phyloP scores from a whole-genome alignment of 2,329 filamentous ascomycete species.

The Neocucurbitaria cava region DNA sequence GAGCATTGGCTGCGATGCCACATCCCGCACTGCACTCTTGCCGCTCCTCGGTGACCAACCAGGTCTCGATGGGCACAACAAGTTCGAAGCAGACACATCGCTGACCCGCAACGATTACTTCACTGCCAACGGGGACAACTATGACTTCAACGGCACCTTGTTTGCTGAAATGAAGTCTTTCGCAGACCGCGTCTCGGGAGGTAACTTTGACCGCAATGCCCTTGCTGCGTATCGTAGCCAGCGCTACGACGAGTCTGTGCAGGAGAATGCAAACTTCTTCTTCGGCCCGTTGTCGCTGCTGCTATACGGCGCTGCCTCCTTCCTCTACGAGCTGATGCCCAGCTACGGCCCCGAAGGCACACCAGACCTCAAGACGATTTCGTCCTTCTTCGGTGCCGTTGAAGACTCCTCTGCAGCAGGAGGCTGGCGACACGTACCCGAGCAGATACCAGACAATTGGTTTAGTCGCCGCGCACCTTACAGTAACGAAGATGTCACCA shows the following conservation, averaged over 20 bases:
- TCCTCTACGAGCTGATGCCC: constrained; percentile 55
- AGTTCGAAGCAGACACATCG: constrained; percentile 52
- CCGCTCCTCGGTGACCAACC: constrained; percentile 46
- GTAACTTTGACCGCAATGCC: constrained; percentile 48
- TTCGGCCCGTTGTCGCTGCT: constrained; percentile 52
- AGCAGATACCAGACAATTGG: constrained; percentile 54
- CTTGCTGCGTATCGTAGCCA: constrained; percentile 50
- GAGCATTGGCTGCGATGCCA: constrained; percentile 56
- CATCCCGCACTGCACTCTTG: constrained; percentile 47
- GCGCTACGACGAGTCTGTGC: constrained; percentile 49
- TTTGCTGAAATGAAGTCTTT: constrained; percentile 49
- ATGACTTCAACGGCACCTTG: constrained; percentile 51
- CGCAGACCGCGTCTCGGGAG: constrained; percentile 32
- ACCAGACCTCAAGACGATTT: constrained; percentile 25
- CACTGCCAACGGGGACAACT: constrained; percentile 44
- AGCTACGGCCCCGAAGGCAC: constrained; percentile 28
- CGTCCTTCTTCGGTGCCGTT: constrained; percentile 51
- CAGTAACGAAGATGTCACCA: constrained; percentile 44
- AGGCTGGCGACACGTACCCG: constrained; percentile 46
- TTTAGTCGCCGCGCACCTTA: constrained; percentile 43
- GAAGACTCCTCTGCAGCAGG: constrained; percentile 46
- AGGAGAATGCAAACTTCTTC: constrained; percentile 52
- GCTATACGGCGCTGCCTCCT: constrained; percentile 52
- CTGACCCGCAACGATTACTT: constrained; percentile 54
- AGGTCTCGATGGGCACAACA: constrained; percentile 55